Evolutionary conservation across 2,329 filamentous ascomycete species (phyloP).

Genomic region (Alternaria metachromatica): DNA sequence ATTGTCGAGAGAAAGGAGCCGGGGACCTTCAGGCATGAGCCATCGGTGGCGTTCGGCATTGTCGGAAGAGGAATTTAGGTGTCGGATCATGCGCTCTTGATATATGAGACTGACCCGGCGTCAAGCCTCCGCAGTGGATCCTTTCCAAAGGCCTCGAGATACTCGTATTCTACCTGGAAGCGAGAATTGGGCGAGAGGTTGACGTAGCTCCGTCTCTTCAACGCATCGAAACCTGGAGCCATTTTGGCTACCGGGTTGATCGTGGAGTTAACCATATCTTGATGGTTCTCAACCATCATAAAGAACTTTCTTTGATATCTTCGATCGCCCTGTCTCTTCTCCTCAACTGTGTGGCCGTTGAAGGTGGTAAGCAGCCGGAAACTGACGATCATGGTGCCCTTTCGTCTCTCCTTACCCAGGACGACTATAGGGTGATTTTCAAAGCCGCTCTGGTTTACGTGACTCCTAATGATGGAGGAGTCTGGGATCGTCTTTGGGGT

Average conservation of each 20-base stretch:
- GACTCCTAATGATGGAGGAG: constrained; percentile 4
- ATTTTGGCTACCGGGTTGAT: constrained; percentile 10
- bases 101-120: constrained; percentile 12
- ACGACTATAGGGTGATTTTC: constrained; percentile 20
- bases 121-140: constrained; percentile 14
- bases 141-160: constrained; percentile 15
- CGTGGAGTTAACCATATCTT: background rate
- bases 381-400: constrained; percentile 9
- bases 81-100: background rate
- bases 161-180: constrained; percentile 23
- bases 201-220: constrained; percentile 26
- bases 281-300: constrained; percentile 16
- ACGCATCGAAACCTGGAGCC: constrained; percentile 15
- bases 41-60: constrained; percentile 8
- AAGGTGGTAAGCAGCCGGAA: constrained; percentile 22
- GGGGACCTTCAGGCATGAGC: constrained; percentile 4
- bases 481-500: background rate
- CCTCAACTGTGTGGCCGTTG: constrained; percentile 5
- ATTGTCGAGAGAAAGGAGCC: background rate
- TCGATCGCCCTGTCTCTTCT: background rate
- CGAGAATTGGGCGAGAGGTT: constrained; percentile 18
- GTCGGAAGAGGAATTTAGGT: constrained; percentile 1
- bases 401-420: background rate
- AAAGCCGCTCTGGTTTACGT: background rate
- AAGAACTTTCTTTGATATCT: constrained; percentile 8